Percentiles rank a stretch among this genome's conserved stretches.
phyloP scores from a whole-genome alignment of 495 filamentous ascomycete genomes.

The Barbatosphaeria neglecta region DNA sequence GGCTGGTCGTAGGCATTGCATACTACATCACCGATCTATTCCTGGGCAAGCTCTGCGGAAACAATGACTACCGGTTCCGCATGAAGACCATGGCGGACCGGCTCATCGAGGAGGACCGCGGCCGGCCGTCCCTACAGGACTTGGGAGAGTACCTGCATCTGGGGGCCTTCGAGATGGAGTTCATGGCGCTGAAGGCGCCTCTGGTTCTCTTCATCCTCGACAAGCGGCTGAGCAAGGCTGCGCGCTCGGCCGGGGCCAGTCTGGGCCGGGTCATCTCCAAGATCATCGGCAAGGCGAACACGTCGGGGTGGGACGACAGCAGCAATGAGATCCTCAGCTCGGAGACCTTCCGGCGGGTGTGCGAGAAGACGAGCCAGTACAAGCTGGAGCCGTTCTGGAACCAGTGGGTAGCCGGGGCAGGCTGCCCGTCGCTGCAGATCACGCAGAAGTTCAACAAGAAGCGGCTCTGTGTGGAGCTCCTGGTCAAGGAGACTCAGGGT shows the following conservation, averaged over 20 bases:
- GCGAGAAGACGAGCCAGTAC: constrained; percentile 77
- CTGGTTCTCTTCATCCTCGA: constrained; percentile 90
- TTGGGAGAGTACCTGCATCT: constrained; percentile 67
- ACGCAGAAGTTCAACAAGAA: constrained; percentile 95
- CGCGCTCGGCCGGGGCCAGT: constrained; percentile 56
- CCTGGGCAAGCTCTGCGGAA: constrained; percentile 78
- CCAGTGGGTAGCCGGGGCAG: constrained; percentile 83
- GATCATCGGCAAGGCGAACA: constrained; percentile 70
- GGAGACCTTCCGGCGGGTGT: constrained; percentile 61
- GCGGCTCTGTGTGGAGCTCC: constrained; percentile 87
- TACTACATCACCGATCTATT: constrained; percentile 90
- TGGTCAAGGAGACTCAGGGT: constrained; percentile 68
- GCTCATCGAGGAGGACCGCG: constrained; percentile 69
- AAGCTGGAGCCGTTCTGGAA: constrained; percentile 80
- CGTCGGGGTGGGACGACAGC: constrained; percentile 30
- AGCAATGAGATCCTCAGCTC: constrained; percentile 64
- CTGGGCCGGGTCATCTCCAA: constrained; percentile 71
- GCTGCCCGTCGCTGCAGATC: constrained; percentile 76
- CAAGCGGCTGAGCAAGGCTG: constrained; percentile 74
- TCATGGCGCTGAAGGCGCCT: constrained; percentile 84
- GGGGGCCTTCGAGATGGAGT: constrained; percentile 74
- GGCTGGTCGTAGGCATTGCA: constrained; percentile 84
- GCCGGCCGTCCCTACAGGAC: constrained; percentile 69
- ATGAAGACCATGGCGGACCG: constrained; percentile 75
- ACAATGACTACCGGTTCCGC: constrained; percentile 88